Evolutionary conservation across 306 rosid genomes (phyloP), one percentile per base, ranked within the genome.

Genomic region (Citrullus colocynthis): DNA sequence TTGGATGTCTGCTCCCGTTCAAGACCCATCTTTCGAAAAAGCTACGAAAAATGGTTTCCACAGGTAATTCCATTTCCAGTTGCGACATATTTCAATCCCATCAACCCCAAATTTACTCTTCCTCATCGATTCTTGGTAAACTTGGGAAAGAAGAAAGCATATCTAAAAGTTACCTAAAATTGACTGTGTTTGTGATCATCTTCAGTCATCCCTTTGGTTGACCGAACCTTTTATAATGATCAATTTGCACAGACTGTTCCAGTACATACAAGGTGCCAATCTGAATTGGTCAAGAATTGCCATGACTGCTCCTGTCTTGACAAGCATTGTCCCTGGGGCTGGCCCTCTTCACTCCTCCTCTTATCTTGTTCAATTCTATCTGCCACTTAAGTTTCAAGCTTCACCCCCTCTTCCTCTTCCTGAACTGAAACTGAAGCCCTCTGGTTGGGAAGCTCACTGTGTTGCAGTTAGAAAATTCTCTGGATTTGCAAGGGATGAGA

Each of bases 211-310:
- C 69, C 42, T 62, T 62, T 14, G 20, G 44, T 62, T 62, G 20
- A 32, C 32, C 64, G 15, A 75, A 39, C 51, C 10, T 56, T 48
- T 56, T 56, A 41, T 69, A n/a, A 15, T 69, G 58, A 55, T 55
- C 79, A 11, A 24, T 15, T 49, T 78, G 74, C 42, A 32, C 82
- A 93, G 94, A 82, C 80, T 94, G 82, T 94, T 91, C 88, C 95
- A 94, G 86, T 94, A 82, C 80, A 89, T 78, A 24, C 83, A 89
- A 88, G 97, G 97, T 10, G 97, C 97, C 65, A 91, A 94, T 82
- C 87, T 91, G 62, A 94, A 91, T 76, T 94, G 77, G 87, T 90
- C 98, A 13, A 81, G 93, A 60, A 85, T 94, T 21, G 84, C 91
- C 28, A 85, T 91, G 91, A 91, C 97, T 6, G 54, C 84, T 61